A percentile compares a stretch with the other conserved stretches of the same genome.
Conservation (phyloP, 257 asterid genomes). For the Solanum raphanifolium region DNA sequence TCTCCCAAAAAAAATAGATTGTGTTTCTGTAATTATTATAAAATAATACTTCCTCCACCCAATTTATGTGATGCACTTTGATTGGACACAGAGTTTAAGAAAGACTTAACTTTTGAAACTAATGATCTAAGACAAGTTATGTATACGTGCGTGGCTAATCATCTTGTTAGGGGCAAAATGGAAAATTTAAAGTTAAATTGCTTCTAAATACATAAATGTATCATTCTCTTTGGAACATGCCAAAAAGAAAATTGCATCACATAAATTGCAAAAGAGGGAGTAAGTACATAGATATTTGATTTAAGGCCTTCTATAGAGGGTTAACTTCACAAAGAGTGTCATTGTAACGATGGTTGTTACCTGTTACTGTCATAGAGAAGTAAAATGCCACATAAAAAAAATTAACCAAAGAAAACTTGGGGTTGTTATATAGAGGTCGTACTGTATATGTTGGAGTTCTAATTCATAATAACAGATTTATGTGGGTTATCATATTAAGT, state of each 20-base stretch:
- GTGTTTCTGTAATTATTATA: not conserved
- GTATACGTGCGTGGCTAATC: not conserved
- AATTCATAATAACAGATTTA: not conserved
- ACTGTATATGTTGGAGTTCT: not conserved
- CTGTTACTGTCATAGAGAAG: not conserved
- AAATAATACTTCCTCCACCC: not conserved
- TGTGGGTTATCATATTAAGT: not conserved
- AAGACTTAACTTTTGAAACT: not conserved
- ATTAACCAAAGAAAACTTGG: not conserved
- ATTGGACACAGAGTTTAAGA: not conserved
- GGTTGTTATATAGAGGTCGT: not conserved
- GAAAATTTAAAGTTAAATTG: not conserved
- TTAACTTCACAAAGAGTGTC: not conserved
- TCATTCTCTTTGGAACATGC: not conserved
- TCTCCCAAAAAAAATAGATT: not conserved
- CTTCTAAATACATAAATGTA: not conserved
- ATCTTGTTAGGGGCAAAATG: not conserved
- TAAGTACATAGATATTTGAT: not conserved
- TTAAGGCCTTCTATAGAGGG: not conserved
- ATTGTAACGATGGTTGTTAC: not conserved
- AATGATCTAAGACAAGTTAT: not conserved
- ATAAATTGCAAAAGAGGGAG: not conserved
- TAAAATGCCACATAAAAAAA: not conserved
- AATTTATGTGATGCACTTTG: not conserved
- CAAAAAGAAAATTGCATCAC: not conserved